These are phyloP conservation scores for Ustilago sp. DNA, from an alignment of 1,284 basidiomycete species.

Conservation along the genomic window DNA sequence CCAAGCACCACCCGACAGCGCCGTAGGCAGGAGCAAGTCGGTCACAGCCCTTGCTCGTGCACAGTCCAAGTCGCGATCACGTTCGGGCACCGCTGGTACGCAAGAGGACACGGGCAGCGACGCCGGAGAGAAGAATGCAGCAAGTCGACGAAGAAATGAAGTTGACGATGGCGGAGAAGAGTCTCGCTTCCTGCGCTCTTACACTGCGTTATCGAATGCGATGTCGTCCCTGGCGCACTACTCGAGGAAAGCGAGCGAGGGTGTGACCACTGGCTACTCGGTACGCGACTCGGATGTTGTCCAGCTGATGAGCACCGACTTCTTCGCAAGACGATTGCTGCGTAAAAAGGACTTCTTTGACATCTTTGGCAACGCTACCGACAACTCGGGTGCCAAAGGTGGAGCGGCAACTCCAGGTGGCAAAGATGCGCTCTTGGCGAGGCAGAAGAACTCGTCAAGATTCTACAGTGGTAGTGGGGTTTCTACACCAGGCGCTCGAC, in stretches of 20 bases:
- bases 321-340: conserved; percentile 45
- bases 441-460: conserved; percentile 19
- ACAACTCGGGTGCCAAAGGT: conserved; percentile 10
- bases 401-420: conserved; percentile 20
- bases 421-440: conserved; percentile 24
- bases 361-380: conserved; percentile 23
- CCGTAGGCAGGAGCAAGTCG: conserved; percentile 16
- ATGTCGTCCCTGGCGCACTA: conserved; percentile 54
- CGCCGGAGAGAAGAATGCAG: conserved; percentile 2
- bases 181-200: conserved; percentile 57
- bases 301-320: conserved; percentile 60
- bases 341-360: conserved; percentile 48
- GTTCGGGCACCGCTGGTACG: conserved; percentile 2
- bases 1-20: conserved; percentile 16
- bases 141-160: conserved; percentile 3
- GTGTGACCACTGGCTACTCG: conserved; percentile 36
- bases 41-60: conserved; percentile 19
- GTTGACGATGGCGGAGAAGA: conserved; percentile 30
- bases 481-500: conserved; percentile 32
- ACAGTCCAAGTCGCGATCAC: conserved; percentile 17
- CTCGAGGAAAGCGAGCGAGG: conserved; percentile 36
- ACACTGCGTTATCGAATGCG: conserved; percentile 55
- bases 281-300: conserved; percentile 60
- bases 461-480: conserved; percentile 50
- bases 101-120: conserved; percentile 10